Evolutionary conservation across 108 stramenopile genomes (phyloP).

Genomic region (Discostella pseudostelligera): DNA sequence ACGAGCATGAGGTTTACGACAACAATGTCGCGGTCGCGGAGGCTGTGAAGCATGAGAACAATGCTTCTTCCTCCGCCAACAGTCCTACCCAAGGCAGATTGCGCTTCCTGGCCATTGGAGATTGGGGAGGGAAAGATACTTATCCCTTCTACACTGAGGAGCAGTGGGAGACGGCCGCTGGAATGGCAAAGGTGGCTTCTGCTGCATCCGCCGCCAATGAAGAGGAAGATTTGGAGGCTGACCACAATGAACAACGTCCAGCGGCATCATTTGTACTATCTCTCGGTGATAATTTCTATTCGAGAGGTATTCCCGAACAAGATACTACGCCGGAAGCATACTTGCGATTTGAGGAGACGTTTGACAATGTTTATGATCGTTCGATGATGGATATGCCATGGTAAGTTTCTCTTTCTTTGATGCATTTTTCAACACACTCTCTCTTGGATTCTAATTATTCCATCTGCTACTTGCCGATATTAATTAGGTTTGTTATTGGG

Average conservation of each 20-base stretch:
- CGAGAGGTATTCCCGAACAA: constrained; percentile 21
- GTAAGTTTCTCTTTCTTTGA: constrained; percentile 13
- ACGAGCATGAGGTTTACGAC: too few species aligned
- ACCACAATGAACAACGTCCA: constrained; percentile 4
- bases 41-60: background rate
- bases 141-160: constrained; percentile 41
- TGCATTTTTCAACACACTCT: background rate
- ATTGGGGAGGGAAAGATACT: constrained; percentile 50
- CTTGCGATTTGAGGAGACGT: constrained; percentile 41
- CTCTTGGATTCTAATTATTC: too few species aligned
- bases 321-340: background rate
- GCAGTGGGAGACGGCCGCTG: constrained; percentile 44
- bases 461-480: too few species aligned
- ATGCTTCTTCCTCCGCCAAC: background rate
- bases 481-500: constrained; percentile 33
- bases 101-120: constrained; percentile 53
- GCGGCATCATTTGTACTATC: constrained; percentile 47
- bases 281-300: constrained; percentile 60
- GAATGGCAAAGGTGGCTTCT: constrained; percentile 46
- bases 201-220: background rate
- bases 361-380: constrained; percentile 50
- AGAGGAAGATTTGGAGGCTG: background rate
- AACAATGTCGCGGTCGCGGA: background rate
- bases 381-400: constrained; percentile 32
- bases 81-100: constrained; percentile 8